Evolutionary conservation across 305 asterid genomes (phyloP).

Genomic region (Fraxinus angustifolia): DNA sequence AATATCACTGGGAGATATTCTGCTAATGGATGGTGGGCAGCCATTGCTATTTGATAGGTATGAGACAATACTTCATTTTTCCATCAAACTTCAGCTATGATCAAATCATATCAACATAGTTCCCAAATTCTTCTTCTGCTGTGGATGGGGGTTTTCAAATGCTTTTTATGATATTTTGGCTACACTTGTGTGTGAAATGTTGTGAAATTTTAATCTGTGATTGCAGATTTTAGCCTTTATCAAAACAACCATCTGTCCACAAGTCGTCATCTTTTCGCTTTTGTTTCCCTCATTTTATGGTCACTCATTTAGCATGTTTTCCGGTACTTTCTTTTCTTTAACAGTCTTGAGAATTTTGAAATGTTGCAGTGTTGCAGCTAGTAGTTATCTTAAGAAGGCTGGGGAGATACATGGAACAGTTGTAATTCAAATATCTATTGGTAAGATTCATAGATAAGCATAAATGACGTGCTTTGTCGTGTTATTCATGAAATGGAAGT

Average conservation of each 20-base stretch:
- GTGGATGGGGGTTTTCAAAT: not conserved
- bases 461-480: not conserved
- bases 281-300: not conserved
- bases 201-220: not conserved
- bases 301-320: not conserved
- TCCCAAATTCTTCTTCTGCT: not conserved
- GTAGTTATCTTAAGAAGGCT: slow-evolving; percentile 59
- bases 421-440: slow-evolving; percentile 61
- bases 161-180: not conserved
- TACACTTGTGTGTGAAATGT: not conserved
- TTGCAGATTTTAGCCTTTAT: not conserved
- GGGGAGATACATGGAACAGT: slow-evolving; percentile 86
- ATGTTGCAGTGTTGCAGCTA: slow-evolving; percentile 64
- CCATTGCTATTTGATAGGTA: slow-evolving; percentile 89
- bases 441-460: slow-evolving; percentile 37
- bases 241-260: not conserved
- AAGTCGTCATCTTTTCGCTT: not conserved
- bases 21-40: slow-evolving; percentile 87
- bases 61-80: not conserved
- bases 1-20: slow-evolving; percentile 72
- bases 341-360: not conserved
- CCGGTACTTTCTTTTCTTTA: not conserved
- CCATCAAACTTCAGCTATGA: not conserved
- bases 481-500: not conserved
- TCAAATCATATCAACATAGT: not conserved